Base-by-base conservation (phyloP, 2,329 filamentous ascomycete species). In the Alternaria angustiovoidea region DNA sequence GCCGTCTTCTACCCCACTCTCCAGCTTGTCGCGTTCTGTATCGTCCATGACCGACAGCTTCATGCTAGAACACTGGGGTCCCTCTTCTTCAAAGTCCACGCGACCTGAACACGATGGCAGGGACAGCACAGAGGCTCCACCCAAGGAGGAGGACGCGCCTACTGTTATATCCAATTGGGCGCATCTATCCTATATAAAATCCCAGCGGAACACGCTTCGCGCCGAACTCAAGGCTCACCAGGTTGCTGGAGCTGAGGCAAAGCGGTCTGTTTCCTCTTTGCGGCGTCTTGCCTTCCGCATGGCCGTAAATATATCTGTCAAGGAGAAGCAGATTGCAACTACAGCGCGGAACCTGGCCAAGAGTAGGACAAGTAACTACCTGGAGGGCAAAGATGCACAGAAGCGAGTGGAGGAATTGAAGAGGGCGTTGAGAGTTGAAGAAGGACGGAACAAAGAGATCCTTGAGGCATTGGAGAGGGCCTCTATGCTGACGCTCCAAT, bases 261-360 rank as follows among this genome's bases (percentile, higher is more conserved):
- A 74, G 58, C 72, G 74, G 14, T 77, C 75, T 0, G 72, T 79
- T 16, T 61, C 75, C 46, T 73, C 75, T 26, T 62, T 79, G 28
- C 72, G 76, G 38, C 71, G 75, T 34, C 67, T 79, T 38, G 76
- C 77, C 11, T 72, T 79, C 56, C 75, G 77, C 47, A 75, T 79
- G 67, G 77, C 75, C 14, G 73, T 78, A 34, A 78, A 76, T 42
- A 79, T 78, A 30, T 77, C 75, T 14, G 74, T 79, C 38, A 79
- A 78, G 64, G 77, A 79, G 57, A 74, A 74, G 53, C 73, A 77
- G 49, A 77, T 78, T 54, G 75, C 73, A 22, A 72, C 66, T 14
- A 73, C 71, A 11, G 73, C 76, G 18, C 65, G 71, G 32, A 76
- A 68, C 34, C 56, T 79, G 34, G 72, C 74, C 6, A 72, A 63